Conservation (phyloP, 2,329 filamentous ascomycete species). For the Fusarium odoratissimum region DNA sequence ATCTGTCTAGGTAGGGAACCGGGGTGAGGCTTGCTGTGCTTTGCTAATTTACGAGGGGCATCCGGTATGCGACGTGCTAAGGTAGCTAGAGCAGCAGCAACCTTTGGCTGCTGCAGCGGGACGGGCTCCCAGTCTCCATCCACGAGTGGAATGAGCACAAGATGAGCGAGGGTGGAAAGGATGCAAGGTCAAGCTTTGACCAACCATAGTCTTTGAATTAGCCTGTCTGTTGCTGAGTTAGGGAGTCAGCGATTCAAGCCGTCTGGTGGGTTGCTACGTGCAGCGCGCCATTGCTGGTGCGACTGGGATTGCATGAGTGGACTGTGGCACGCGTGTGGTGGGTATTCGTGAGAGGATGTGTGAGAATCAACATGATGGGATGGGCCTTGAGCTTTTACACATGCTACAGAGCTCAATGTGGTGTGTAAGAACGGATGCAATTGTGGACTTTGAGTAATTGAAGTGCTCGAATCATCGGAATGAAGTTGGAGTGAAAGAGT, state of each 20-base stretch:
- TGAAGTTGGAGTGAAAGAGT: constrained; percentile 6
- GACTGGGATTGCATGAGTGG: constrained; percentile 40
- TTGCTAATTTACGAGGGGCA: constrained; percentile 18
- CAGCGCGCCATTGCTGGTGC: constrained; percentile 42
- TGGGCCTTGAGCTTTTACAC: constrained; percentile 18
- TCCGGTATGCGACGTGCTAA: constrained; percentile 23
- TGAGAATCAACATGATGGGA: constrained; percentile 21
- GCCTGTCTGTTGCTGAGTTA: constrained; percentile 46
- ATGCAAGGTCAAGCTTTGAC: constrained; percentile 37
- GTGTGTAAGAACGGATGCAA: constrained; percentile 20
- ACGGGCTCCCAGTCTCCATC: constrained; percentile 31
- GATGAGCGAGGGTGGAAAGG: constrained; percentile 36
- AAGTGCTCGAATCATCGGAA: constrained; percentile 3
- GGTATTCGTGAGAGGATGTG: constrained; percentile 31
- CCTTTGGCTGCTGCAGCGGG: constrained; percentile 31
- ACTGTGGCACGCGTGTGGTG: constrained; percentile 33
- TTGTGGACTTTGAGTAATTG: constrained; percentile 6
- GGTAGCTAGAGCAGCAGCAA: constrained; percentile 17
- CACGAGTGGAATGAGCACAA: constrained; percentile 41
- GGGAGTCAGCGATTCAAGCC: constrained; percentile 43
- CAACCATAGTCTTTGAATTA: constrained; percentile 38
- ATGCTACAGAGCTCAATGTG: neutral
- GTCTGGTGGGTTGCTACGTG: constrained; percentile 36
- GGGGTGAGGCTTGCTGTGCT: constrained; percentile 15
- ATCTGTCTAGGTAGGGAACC: constrained; percentile 1